Percentiles rank a stretch among this genome's conserved stretches.
phyloP scores from a whole-genome alignment of 2,329 filamentous ascomycete genomes.

The Plenodomus tracheiphilus region DNA sequence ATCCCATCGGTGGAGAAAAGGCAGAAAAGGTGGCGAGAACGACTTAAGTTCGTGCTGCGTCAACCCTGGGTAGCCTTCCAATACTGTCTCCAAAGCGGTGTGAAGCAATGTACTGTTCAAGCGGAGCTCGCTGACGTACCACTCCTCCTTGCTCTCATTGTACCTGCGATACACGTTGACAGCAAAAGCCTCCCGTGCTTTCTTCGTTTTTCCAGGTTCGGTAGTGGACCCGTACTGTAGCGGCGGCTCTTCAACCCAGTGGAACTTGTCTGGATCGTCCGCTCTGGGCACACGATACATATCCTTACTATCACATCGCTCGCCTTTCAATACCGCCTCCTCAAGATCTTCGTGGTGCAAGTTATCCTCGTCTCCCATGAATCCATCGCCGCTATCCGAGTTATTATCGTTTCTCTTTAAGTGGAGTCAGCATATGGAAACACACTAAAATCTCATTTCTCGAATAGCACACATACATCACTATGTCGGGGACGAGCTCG shows the following conservation, averaged over 20 bases:
- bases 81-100: conserved; percentile 56
- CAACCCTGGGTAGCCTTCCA: conserved; percentile 62
- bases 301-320: conserved; percentile 10
- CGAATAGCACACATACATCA: not conserved
- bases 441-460: no score
- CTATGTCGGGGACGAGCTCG: not conserved
- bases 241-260: conserved; percentile 11
- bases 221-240: conserved; percentile 1
- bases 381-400: not conserved
- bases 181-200: conserved; percentile 17
- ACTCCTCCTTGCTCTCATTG: conserved; percentile 9
- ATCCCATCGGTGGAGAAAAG: conserved; percentile 66
- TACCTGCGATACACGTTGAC: conserved; percentile 9
- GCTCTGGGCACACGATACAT: conserved; percentile 8
- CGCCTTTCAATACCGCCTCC: conserved; percentile 14
- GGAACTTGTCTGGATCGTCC: conserved; percentile 4
- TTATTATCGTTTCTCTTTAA: not conserved
- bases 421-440: not conserved
- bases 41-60: conserved; percentile 62
- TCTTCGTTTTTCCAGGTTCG: conserved; percentile 12
- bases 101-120: conserved; percentile 65
- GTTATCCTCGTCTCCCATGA: not conserved
- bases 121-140: conserved; percentile 4
- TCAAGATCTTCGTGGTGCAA: conserved; percentile 3
- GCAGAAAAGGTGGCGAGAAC: conserved; percentile 62